phyloP scores from a whole-genome alignment of 306 rosid genomes.

The Castanopsis chinensis region DNA sequence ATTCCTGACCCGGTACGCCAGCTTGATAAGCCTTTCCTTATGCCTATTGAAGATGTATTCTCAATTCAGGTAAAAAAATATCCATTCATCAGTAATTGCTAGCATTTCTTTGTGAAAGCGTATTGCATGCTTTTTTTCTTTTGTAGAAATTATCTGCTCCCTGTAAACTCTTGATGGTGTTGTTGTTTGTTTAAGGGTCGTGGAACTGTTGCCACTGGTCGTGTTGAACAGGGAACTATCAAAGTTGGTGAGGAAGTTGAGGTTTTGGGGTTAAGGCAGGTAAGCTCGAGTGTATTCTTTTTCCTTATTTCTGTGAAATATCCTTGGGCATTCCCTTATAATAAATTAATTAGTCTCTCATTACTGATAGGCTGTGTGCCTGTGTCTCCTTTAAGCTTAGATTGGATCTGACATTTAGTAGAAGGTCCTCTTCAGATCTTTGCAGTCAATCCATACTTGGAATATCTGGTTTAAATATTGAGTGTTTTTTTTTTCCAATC shows the following conservation, averaged over 20 bases:
- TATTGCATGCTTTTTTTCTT: not conserved
- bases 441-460: not conserved
- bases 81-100: not conserved
- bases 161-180: not conserved
- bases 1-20: slow-evolving; percentile 96
- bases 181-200: slow-evolving; percentile 69
- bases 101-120: not conserved
- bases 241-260: slow-evolving; percentile 99
- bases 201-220: slow-evolving; percentile 98
- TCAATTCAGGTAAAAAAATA: slow-evolving; percentile 75
- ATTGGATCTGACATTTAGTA: slow-evolving; percentile 8
- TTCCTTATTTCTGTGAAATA: not conserved
- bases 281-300: slow-evolving; percentile 19
- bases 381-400: slow-evolving; percentile 4
- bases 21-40: slow-evolving; percentile 90
- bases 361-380: not conserved
- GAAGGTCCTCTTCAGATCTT: not conserved
- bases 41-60: slow-evolving; percentile 94
- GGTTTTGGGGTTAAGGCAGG: slow-evolving; percentile 90
- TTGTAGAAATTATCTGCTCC: not conserved
- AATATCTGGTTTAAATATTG: slow-evolving; percentile 21
- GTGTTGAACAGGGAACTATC: slow-evolving; percentile 85
- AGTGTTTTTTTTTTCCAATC: not conserved
- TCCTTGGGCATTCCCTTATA: slow-evolving; percentile 18
- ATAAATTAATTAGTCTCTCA: slow-evolving; percentile 2